Evolutionary conservation across 441 rosid species (phyloP).

Genomic region (Adansonia grandidieri): DNA sequence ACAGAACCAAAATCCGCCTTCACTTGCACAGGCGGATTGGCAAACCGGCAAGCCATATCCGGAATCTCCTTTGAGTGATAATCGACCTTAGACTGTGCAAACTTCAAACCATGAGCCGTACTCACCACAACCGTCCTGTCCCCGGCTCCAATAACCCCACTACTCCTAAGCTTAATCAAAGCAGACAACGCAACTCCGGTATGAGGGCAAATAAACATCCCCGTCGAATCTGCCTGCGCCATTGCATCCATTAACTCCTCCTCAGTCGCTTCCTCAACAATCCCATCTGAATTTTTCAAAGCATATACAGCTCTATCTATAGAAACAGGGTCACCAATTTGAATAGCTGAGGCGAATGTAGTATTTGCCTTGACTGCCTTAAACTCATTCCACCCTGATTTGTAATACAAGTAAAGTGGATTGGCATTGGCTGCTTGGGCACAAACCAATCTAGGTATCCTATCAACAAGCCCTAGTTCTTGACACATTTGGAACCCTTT

Average conservation of each 20-base stretch:
- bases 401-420: constrained; percentile 55
- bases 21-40: constrained; percentile 64
- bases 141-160: constrained; percentile 56
- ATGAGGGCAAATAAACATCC: constrained; percentile 73
- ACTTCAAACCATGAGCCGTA: constrained; percentile 76
- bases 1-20: constrained; percentile 48
- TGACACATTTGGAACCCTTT: constrained; percentile 69
- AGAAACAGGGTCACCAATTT: constrained; percentile 70
- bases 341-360: constrained; percentile 70
- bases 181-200: constrained; percentile 75
- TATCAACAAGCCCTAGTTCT: constrained; percentile 63
- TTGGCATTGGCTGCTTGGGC: constrained; percentile 71
- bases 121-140: constrained; percentile 70
- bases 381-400: constrained; percentile 59
- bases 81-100: constrained; percentile 63
- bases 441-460: constrained; percentile 64
- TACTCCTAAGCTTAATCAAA: constrained; percentile 57
- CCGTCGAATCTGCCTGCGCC: constrained; percentile 60
- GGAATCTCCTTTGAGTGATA: constrained; percentile 61
- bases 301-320: constrained; percentile 71
- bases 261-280: constrained; percentile 61
- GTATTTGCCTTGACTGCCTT: constrained; percentile 51
- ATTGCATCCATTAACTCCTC: constrained; percentile 65
- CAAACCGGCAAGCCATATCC: constrained; percentile 61
- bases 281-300: constrained; percentile 48